A percentile compares a stretch with the other conserved stretches of the same genome.
Conservation (phyloP, 192 early-diverging fungal species). For the Podila epicladia region DNA sequence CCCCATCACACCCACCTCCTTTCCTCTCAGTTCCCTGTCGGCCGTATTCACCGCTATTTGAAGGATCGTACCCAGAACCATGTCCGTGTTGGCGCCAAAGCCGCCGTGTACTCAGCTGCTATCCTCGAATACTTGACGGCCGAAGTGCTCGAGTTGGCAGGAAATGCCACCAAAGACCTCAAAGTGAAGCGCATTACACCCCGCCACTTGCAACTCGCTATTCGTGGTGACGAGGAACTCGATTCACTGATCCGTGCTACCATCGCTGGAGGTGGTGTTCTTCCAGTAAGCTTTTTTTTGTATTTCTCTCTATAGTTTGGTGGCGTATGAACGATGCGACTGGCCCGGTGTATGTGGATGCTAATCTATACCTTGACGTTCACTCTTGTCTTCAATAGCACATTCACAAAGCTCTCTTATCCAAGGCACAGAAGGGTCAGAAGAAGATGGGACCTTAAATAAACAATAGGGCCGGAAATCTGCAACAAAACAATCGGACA, state of each 20-base stretch:
- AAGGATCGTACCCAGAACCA: slow-evolving; percentile 84
- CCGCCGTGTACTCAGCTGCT: slow-evolving; percentile 91
- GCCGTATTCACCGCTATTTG: slow-evolving; percentile 93
- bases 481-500: too few species aligned
- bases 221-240: slow-evolving; percentile 93
- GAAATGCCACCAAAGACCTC: slow-evolving; percentile 91
- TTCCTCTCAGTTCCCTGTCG: slow-evolving; percentile 83
- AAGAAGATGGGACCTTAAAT: slow-evolving; percentile 52
- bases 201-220: slow-evolving; percentile 90
- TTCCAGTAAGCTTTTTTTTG: slow-evolving; percentile 58
- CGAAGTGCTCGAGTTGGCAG: slow-evolving; percentile 92
- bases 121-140: slow-evolving; percentile 94
- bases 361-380: neutral
- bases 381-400: slow-evolving; percentile 42
- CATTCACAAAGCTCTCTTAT: slow-evolving; percentile 70
- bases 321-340: neutral
- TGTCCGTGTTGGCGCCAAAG: slow-evolving; percentile 88
- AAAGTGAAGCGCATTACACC: slow-evolving; percentile 93
- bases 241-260: slow-evolving; percentile 90
- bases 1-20: too few species aligned
- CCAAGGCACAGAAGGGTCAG: slow-evolving; percentile 60
- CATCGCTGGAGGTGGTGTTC: slow-evolving; percentile 89
- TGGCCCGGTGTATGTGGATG: neutral
- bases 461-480: neutral
- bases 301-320: neutral